Base-by-base conservation (phyloP, 2,329 filamentous ascomycete species). In the Aspergillus piperis region DNA sequence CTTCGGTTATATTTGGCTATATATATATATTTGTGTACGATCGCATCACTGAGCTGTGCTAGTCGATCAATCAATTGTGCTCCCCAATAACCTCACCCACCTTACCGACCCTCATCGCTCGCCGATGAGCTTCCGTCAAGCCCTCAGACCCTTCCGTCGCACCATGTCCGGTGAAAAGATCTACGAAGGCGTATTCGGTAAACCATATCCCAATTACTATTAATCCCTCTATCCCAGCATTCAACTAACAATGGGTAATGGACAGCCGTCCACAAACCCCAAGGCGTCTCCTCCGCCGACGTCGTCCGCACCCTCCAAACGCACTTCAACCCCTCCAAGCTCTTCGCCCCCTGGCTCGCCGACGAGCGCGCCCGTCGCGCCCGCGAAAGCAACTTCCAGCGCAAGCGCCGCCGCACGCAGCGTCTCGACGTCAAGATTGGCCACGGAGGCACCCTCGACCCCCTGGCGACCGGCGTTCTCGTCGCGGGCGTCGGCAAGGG, bases 401-500 rank as follows among this genome's bases (percentile, higher is more conserved):
- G 83, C 66, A 82, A 83, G 67, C 84, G 88, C 62, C 84, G 87
- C 62, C 82, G 83, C 64, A 85, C 86, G 74, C 83, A 83, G 67
- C 81, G 84, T 1, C 74, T 88, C 5, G 86, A 91, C 63, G 89
- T 98, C 68, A 99, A 98, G 81, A 90, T 98, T 71, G 95, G 95
- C 36, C 95, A 99, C 78, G 95, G 95, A 62, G 95, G 95, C 47
- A 99, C 95, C 1, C 84, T 99, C 17, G 95, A 99, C 72, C 95
- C 95, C 25, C 84, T 97, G 70, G 95, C 95, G 8, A 96, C 93
- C 1, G 95, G 95, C 49, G 91, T 99, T 23, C 84, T 99, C 53
- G 92, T 98, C 64, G 83, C 95, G 6, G 95, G 94, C 58, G 83
- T 97, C 55, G 95, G 94, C 38, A 87, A 85, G 61, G 95, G 91